phyloP scores from a whole-genome alignment of 177 flowering plant genomes.

The Vitis hybrid region DNA sequence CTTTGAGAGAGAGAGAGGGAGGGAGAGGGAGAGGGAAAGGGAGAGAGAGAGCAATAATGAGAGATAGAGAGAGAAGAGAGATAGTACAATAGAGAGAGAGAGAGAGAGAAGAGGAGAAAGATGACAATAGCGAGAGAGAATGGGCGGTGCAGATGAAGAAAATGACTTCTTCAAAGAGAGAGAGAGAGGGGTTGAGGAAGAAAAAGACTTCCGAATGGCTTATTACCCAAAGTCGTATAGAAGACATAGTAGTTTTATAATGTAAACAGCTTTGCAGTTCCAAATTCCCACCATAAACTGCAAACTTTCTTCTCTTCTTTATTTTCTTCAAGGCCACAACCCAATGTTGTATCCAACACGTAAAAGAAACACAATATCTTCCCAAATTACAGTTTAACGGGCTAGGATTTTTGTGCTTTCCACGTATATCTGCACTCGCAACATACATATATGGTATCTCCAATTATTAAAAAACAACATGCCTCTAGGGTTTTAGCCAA shows the following conservation, averaged over 20 bases:
- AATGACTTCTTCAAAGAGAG: constrained; percentile 2
- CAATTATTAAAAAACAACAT: too few relatives aligned
- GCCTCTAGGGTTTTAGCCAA: too few relatives aligned
- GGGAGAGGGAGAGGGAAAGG: background rate
- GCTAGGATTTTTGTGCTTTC: constrained; percentile 1
- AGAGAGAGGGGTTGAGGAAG: constrained; percentile 3
- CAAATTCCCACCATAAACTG: constrained; percentile 21
- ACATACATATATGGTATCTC: too few relatives aligned
- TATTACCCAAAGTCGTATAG: constrained; percentile 11
- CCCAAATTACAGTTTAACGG: too few relatives aligned
- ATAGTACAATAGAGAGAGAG: background rate
- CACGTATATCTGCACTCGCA: constrained; percentile 4
- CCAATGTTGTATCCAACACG: background rate
- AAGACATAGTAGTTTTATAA: constrained; percentile 19
- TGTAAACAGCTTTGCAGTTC: constrained; percentile 21
- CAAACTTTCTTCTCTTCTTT: constrained; percentile 5
- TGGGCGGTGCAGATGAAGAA: background rate
- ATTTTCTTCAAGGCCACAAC: background rate
- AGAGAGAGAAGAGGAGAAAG: background rate
- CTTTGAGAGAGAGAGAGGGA: constrained; percentile 2
- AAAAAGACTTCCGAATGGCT: constrained; percentile 17
- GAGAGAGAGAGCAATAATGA: background rate
- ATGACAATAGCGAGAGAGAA: constrained; percentile 2
- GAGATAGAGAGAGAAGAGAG: too few relatives aligned
- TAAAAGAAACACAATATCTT: too few relatives aligned